phyloP scores from a whole-genome alignment of 257 asterid species.

The Agastache rugosa region DNA sequence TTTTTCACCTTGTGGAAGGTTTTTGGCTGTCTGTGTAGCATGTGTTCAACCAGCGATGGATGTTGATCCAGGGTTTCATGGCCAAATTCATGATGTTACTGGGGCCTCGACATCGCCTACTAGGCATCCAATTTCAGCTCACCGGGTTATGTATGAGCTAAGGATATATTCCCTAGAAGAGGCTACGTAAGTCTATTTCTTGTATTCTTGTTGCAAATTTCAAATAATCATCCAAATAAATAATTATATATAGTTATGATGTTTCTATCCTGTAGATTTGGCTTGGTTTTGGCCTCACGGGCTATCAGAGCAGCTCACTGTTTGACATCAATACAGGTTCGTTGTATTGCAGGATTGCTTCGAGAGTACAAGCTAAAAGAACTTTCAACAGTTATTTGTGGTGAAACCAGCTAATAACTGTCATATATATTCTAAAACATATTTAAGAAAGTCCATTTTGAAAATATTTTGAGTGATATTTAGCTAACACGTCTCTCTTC shows the following conservation, averaged over 20 bases:
- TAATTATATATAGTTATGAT: constrained; percentile 25
- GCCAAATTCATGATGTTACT: constrained; percentile 66
- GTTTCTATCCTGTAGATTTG: constrained; percentile 64
- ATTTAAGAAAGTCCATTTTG: background rate
- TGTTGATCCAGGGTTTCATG: constrained; percentile 72
- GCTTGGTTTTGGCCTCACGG: constrained; percentile 83
- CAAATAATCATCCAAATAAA: constrained; percentile 25
- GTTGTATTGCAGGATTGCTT: constrained; percentile 33
- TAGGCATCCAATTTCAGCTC: constrained; percentile 94
- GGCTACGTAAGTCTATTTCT: constrained; percentile 69
- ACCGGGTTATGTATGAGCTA: constrained; percentile 89
- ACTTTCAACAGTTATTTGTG: background rate
- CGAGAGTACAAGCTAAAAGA: background rate
- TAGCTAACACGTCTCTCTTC: background rate
- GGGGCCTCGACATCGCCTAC: constrained; percentile 93
- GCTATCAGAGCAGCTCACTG: constrained; percentile 99
- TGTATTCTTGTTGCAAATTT: constrained; percentile 1
- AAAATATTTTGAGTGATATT: constrained; percentile 3
- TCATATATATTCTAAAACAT: constrained; percentile 1
- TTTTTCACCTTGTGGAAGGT: constrained; percentile 97
- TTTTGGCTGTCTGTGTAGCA: constrained; percentile 95
- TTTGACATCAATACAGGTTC: constrained; percentile 97
- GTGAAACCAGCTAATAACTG: constrained; percentile 15
- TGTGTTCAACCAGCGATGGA: constrained; percentile 84
- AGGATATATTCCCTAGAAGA: constrained; percentile 94